Evolutionary conservation across 306 rosid genomes (phyloP).

Genomic region (Medicago ruthenica): DNA sequence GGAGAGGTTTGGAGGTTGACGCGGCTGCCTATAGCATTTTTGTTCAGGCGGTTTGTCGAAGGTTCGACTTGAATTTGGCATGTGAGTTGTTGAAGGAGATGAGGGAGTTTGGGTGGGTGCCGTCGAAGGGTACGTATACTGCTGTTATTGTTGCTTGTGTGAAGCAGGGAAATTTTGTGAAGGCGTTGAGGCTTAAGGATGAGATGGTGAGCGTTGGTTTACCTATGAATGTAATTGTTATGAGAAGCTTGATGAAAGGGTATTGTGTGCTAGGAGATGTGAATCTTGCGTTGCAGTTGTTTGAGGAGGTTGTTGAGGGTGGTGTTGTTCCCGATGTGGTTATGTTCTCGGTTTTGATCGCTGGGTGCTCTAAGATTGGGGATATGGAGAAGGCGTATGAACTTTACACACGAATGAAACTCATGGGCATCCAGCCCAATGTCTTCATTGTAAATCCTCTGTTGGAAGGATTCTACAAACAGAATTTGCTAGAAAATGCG

Average conservation of each 20-base stretch:
- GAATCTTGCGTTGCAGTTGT: conserved; percentile 61
- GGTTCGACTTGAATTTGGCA: conserved; percentile 50
- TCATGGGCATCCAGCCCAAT: conserved; percentile 53
- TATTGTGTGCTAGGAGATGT: conserved; percentile 60
- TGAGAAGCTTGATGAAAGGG: conserved; percentile 69
- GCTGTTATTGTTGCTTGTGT: conserved; percentile 63
- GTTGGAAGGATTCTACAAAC: conserved; percentile 57
- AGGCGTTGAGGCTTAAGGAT: conserved; percentile 68
- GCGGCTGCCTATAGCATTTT: conserved; percentile 57
- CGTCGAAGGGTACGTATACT: conserved; percentile 54
- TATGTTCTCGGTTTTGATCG: conserved; percentile 63
- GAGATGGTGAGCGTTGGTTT: conserved; percentile 67
- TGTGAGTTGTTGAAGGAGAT: conserved; percentile 59
- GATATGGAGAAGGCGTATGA: conserved; percentile 65
- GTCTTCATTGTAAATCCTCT: conserved; percentile 53
- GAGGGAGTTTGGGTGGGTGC: conserved; percentile 69
- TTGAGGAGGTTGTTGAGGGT: conserved; percentile 48
- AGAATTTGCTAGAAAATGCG: conserved; percentile 54
- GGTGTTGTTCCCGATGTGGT: conserved; percentile 58
- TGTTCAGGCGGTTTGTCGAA: conserved; percentile 60
- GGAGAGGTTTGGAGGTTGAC: conserved; percentile 59
- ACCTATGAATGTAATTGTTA: conserved; percentile 56
- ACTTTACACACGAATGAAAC: conserved; percentile 69
- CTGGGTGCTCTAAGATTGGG: conserved; percentile 62
- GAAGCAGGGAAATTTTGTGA: conserved; percentile 65